Conservation (phyloP, 1,139 yeast species). For the Protomyces arabidopsidicola region DNA sequence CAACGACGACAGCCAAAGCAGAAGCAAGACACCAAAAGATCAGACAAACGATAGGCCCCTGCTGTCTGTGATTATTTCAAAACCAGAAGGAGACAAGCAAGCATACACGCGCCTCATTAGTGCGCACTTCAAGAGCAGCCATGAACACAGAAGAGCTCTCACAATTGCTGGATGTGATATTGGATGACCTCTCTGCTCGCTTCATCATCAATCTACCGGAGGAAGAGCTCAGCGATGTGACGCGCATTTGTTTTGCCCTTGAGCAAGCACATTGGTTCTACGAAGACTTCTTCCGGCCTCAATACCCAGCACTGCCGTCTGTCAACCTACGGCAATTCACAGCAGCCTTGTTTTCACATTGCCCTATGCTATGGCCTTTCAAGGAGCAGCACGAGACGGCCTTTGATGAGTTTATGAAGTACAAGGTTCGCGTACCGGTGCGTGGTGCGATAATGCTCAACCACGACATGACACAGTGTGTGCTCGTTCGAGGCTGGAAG, state of each 20-base stretch:
- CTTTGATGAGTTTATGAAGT: conserved; percentile 67
- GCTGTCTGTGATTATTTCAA: too few relatives aligned
- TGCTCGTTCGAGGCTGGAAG: conserved; percentile 82
- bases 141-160: conserved; percentile 22
- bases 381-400: conserved; percentile 67
- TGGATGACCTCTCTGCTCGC: conserved; percentile 73
- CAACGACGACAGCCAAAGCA: too few relatives aligned
- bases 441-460: conserved; percentile 91
- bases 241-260: conserved; percentile 84
- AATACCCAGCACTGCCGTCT: conserved; percentile 71
- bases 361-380: conserved; percentile 87
- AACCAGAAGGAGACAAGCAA: too few relatives aligned
- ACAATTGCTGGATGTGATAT: conserved; percentile 21
- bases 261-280: conserved; percentile 99
- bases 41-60: too few relatives aligned
- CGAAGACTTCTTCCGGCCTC: conserved; percentile 71
- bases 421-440: conserved; percentile 88
- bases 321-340: conserved; percentile 80
- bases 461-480: conserved; percentile 49
- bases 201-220: conserved; percentile 88
- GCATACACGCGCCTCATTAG: neutral
- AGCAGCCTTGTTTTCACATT: conserved; percentile 61
- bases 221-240: conserved; percentile 81
- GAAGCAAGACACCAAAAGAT: too few relatives aligned
- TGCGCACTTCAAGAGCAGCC: neutral